phyloP scores from a whole-genome alignment of 306 rosid genomes.

The Begonia peltatifolia region DNA sequence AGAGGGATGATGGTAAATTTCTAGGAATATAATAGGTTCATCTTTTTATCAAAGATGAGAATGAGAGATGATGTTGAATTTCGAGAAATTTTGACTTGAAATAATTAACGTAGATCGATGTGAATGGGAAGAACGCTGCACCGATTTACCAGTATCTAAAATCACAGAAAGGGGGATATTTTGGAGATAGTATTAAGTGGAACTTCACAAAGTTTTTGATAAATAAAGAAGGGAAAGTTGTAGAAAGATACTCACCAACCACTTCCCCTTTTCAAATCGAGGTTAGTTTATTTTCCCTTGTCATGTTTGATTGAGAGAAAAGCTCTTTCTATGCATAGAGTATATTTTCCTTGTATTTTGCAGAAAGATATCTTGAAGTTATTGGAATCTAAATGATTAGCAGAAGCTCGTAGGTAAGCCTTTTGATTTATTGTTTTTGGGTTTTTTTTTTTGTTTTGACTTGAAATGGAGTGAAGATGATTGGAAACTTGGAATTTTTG shows the following conservation, averaged over 20 bases:
- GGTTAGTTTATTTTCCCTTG: conserved; percentile 21
- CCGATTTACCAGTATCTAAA: conserved; percentile 74
- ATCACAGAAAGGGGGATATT: conserved; percentile 81
- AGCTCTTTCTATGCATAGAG: too few species aligned
- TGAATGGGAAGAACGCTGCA: conserved; percentile 58
- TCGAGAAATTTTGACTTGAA: too few species aligned
- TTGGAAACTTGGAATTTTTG: too few species aligned
- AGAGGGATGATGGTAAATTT: too few species aligned
- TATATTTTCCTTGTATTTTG: conserved; percentile 14
- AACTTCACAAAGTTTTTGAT: conserved; percentile 87
- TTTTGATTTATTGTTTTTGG: too few species aligned
- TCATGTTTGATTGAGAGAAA: too few species aligned
- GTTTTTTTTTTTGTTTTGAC: too few species aligned
- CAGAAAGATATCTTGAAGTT: conserved; percentile 73
- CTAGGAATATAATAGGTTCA: too few species aligned
- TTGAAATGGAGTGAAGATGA: too few species aligned
- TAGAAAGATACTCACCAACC: conserved; percentile 89
- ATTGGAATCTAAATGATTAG: conserved; percentile 22
- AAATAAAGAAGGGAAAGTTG: conserved; percentile 77
- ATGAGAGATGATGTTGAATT: too few species aligned
- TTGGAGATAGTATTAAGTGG: conserved; percentile 80
- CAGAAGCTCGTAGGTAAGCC: too few species aligned
- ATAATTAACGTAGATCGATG: conserved; percentile 41
- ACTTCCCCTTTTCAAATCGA: conserved; percentile 90
- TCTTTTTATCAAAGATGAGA: too few species aligned